Conservation (phyloP, 1,284 basidiomycete species). For the Ganoderma resinaceum region DNA sequence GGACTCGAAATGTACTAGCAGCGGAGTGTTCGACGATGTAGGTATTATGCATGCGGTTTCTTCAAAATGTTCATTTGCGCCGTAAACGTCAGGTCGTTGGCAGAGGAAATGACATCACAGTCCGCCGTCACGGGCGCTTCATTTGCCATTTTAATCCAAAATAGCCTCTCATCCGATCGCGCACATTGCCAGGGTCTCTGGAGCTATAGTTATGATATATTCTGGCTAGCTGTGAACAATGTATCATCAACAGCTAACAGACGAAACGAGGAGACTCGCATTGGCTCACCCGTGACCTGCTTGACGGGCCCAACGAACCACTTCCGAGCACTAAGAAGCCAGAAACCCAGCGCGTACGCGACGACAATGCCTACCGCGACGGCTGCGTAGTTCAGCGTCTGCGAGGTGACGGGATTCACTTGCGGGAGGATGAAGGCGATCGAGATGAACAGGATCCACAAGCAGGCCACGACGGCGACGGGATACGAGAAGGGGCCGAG, state of each 20-base stretch:
- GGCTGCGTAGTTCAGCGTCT: slow-evolving; percentile 77
- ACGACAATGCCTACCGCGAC: slow-evolving; percentile 78
- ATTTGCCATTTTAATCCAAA: too few species aligned
- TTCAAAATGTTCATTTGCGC: too few species aligned
- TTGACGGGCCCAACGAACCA: slow-evolving; percentile 75
- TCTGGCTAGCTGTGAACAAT: too few species aligned
- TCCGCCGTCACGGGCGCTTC: too few species aligned
- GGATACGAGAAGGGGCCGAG: slow-evolving; percentile 67
- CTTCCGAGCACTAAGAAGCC: slow-evolving; percentile 70
- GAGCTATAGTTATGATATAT: too few species aligned
- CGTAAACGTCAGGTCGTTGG: too few species aligned
- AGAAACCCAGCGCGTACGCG: slow-evolving; percentile 65
- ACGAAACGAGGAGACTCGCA: too few species aligned
- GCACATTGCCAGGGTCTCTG: too few species aligned
- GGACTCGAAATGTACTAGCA: neutral
- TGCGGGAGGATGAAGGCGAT: slow-evolving; percentile 74
- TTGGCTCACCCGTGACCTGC: slow-evolving; percentile 59
- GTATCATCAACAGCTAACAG: too few species aligned
- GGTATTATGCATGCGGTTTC: neutral
- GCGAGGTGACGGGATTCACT: slow-evolving; percentile 69
- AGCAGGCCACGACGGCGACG: slow-evolving; percentile 56
- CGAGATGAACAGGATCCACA: slow-evolving; percentile 69
- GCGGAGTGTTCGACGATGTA: neutral
- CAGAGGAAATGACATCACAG: too few species aligned
- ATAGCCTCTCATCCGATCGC: too few species aligned